phyloP scores from a whole-genome alignment of 164 flowering plant species.

The Cinnamomum chago region DNA sequence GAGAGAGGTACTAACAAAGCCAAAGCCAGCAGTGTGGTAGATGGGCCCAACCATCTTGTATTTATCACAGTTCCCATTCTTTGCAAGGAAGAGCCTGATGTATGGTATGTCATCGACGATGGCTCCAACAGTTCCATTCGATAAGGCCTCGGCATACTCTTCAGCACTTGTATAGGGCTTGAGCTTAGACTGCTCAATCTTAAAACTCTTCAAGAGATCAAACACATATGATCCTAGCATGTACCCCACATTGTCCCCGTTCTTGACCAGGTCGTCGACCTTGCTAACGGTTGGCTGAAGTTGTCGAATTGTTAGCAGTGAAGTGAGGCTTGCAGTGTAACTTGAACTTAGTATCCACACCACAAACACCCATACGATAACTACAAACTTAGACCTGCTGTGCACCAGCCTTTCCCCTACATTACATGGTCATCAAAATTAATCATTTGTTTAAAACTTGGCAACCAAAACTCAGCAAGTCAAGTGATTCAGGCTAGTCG shows the following conservation, averaged over 20 bases:
- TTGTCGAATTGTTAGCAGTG: slow-evolving; percentile 10
- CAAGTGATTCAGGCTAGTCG: no score
- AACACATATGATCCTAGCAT: slow-evolving; percentile 14
- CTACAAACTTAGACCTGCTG: slow-evolving; percentile 36
- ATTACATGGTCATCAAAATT: slow-evolving; percentile 3
- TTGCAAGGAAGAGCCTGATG: slow-evolving; percentile 30
- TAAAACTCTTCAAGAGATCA: not conserved
- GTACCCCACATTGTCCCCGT: slow-evolving; percentile 17
- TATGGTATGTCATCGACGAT: slow-evolving; percentile 44
- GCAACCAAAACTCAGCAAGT: not conserved
- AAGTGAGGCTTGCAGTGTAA: slow-evolving; percentile 45
- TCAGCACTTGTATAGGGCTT: slow-evolving; percentile 1
- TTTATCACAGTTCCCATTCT: slow-evolving; percentile 17
- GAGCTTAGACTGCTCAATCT: slow-evolving; percentile 10
- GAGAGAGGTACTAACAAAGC: slow-evolving; percentile 45
- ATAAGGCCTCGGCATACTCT: slow-evolving; percentile 14
- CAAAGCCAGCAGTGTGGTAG: slow-evolving; percentile 37
- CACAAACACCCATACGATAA: slow-evolving; percentile 51
- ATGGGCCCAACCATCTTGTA: slow-evolving; percentile 37
- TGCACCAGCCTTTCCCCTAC: slow-evolving; percentile 40
- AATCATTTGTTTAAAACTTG: slow-evolving; percentile 1
- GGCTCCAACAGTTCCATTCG: slow-evolving; percentile 40
- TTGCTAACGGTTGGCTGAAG: slow-evolving; percentile 6
- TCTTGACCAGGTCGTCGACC: not conserved
- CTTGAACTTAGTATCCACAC: slow-evolving; percentile 37